These are phyloP conservation scores for Fusarium sp. DNA, from an alignment of 2,329 filamentous ascomycete species.

Conservation along the genomic window DNA sequence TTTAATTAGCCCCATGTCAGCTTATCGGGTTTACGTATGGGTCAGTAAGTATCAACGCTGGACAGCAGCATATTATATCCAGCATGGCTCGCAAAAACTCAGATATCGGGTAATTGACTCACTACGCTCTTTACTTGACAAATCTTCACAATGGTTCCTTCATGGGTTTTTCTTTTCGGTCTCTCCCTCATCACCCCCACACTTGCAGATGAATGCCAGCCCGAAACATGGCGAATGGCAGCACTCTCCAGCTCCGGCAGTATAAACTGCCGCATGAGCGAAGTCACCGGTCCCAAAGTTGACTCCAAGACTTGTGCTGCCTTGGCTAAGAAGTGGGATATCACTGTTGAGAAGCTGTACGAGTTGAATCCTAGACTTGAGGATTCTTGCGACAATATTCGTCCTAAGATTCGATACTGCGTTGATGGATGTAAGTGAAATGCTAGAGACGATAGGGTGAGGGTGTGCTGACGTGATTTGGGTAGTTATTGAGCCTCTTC, in stretches of 20 bases:
- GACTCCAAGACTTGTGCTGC: background rate
- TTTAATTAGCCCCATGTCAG: background rate
- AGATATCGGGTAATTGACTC: background rate
- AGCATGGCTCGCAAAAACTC: background rate
- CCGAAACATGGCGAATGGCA: background rate
- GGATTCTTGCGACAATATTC: background rate
- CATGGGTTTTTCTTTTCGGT: background rate
- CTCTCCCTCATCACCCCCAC: background rate
- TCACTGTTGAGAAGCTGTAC: slow-evolving; percentile 1
- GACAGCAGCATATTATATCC: background rate
- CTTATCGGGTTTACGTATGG: background rate
- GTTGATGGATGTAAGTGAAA: slow-evolving; percentile 14
- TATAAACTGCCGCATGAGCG: slow-evolving; percentile 7
- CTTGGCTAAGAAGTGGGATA: background rate
- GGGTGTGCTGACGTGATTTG: background rate
- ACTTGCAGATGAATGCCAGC: background rate
- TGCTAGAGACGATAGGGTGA: too few species aligned
- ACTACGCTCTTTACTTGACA: too few species aligned
- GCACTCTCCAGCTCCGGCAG: background rate
- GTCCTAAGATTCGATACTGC: slow-evolving; percentile 14
- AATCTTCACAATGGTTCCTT: background rate
- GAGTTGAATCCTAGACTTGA: slow-evolving; percentile 11
- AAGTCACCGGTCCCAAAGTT: background rate
- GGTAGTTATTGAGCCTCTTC: background rate
- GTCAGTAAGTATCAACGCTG: too few species aligned